Evolutionary conservation across 495 filamentous ascomycete genomes (phyloP).

Genomic region (Podospora sp.): DNA sequence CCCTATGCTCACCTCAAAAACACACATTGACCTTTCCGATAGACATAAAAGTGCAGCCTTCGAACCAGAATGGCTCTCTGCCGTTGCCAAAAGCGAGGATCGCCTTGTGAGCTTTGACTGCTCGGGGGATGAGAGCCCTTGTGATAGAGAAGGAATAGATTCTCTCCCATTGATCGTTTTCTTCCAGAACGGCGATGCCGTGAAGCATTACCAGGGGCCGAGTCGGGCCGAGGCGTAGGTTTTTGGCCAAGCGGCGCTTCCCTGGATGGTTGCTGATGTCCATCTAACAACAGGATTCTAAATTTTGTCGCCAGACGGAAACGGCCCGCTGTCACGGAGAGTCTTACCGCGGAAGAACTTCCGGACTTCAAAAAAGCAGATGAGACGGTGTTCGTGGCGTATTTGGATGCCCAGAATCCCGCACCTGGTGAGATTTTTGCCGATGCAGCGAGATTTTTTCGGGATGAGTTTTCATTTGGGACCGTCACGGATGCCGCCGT

Average conservation of each 20-base stretch:
- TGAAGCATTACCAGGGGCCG: slow-evolving; percentile 34
- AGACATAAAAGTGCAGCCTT: slow-evolving; percentile 26
- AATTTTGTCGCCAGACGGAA: slow-evolving; percentile 35
- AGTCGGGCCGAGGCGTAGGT: slow-evolving; percentile 36
- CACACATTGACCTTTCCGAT: not conserved
- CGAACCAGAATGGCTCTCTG: slow-evolving; percentile 30
- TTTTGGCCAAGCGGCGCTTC: not conserved
- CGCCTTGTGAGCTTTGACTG: slow-evolving; percentile 37
- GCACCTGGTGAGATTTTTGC: slow-evolving; percentile 26
- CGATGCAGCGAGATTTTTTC: slow-evolving; percentile 34
- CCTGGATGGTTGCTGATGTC: not conserved
- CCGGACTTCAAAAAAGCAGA: slow-evolving; percentile 40
- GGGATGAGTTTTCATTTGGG: slow-evolving; percentile 45
- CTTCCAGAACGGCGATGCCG: slow-evolving; percentile 19
- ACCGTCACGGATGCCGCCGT: slow-evolving; percentile 28
- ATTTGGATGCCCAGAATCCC: slow-evolving; percentile 29
- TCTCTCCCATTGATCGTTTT: slow-evolving; percentile 24
- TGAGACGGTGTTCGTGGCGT: slow-evolving; percentile 44
- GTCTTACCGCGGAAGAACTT: slow-evolving; percentile 25
- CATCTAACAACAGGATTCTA: slow-evolving; percentile 30
- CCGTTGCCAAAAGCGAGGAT: slow-evolving; percentile 12
- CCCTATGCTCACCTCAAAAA: not conserved
- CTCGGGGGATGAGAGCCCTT: slow-evolving; percentile 18
- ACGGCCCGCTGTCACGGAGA: slow-evolving; percentile 36
- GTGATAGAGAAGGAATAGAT: slow-evolving; percentile 24